These are phyloP conservation scores for Lachnellula cervina DNA, from an alignment of 2,329 filamentous ascomycete genomes.

Conservation along the genomic window DNA sequence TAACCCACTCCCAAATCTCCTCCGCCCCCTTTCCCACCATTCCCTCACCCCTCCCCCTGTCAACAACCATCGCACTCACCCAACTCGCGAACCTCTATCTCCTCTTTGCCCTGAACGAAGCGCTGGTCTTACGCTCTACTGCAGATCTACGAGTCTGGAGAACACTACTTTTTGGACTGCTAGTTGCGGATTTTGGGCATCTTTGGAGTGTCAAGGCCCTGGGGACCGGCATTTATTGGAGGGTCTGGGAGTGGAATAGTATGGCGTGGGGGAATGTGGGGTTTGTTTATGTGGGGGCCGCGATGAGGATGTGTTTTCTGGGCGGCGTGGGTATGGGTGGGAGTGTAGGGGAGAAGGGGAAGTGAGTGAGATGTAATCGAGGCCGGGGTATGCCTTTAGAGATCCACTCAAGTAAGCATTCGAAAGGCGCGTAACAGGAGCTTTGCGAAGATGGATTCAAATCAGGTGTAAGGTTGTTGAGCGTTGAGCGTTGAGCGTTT, in stretches of 20 bases:
- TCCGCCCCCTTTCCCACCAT: slow-evolving; percentile 31
- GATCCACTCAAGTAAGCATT: no score
- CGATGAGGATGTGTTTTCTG: slow-evolving; percentile 55
- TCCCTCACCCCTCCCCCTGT: slow-evolving; percentile 40
- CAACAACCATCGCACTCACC: slow-evolving; percentile 62
- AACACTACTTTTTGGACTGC: slow-evolving; percentile 58
- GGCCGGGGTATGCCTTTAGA: neutral
- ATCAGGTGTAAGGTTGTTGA: neutral
- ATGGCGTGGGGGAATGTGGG: slow-evolving; percentile 65
- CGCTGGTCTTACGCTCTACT: slow-evolving; percentile 66
- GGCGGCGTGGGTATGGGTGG: slow-evolving; percentile 47
- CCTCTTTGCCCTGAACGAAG: slow-evolving; percentile 72
- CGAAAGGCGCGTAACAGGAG: no score
- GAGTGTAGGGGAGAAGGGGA: neutral
- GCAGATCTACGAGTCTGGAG: slow-evolving; percentile 66
- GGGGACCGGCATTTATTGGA: slow-evolving; percentile 56
- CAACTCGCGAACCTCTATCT: slow-evolving; percentile 77
- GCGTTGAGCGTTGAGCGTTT: neutral
- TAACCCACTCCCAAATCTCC: slow-evolving; percentile 47
- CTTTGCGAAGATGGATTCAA: no score
- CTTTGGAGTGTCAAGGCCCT: slow-evolving; percentile 59
- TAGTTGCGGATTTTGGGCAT: slow-evolving; percentile 74
- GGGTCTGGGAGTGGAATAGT: slow-evolving; percentile 55
- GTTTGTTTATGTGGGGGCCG: slow-evolving; percentile 64
- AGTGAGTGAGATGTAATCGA: neutral